Evolutionary conservation across 2,329 filamentous ascomycete species (phyloP).

Genomic region (Emmonsiellopsis sp.): DNA sequence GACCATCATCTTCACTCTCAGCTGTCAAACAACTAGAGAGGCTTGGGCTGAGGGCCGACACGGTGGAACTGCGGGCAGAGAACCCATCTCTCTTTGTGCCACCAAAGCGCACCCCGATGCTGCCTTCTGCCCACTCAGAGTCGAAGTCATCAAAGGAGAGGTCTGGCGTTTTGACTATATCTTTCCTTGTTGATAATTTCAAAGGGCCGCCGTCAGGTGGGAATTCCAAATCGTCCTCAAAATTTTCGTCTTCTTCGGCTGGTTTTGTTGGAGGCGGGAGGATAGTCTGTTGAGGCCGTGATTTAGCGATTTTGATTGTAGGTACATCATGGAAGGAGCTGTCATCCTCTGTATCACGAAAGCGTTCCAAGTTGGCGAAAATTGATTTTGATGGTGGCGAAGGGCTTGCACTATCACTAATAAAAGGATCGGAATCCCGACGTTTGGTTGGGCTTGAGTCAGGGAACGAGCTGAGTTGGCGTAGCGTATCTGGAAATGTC

Average conservation of each 20-base stretch:
- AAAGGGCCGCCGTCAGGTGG: conserved; percentile 56
- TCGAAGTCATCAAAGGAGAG: conserved; percentile 66
- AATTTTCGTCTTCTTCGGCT: conserved; percentile 51
- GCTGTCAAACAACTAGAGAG: conserved; percentile 81
- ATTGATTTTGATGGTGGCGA: conserved; percentile 47
- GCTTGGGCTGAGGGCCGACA: conserved; percentile 84
- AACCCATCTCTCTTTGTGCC: conserved; percentile 73
- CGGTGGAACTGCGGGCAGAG: conserved; percentile 75
- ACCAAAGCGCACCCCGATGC: conserved; percentile 79
- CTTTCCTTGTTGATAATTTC: conserved; percentile 50
- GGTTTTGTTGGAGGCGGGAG: conserved; percentile 48
- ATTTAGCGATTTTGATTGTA: conserved; percentile 62
- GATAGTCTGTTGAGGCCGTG: conserved; percentile 43
- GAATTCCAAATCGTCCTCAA: conserved; percentile 64
- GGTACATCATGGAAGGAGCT: conserved; percentile 54
- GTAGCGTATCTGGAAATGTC: conserved; percentile 58
- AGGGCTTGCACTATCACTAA: conserved; percentile 18
- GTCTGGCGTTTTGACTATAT: conserved; percentile 56
- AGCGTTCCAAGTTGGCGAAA: conserved; percentile 51
- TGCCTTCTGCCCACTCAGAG: conserved; percentile 81
- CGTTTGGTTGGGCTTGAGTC: conserved; percentile 31
- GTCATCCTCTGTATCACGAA: conserved; percentile 53
- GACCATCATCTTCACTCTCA: conserved; percentile 87
- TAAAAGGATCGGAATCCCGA: conserved; percentile 15
- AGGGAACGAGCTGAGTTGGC: conserved; percentile 51